Conservation (phyloP, 108 stramenopile genomes). For the Stephanodiscus minutulus region DNA sequence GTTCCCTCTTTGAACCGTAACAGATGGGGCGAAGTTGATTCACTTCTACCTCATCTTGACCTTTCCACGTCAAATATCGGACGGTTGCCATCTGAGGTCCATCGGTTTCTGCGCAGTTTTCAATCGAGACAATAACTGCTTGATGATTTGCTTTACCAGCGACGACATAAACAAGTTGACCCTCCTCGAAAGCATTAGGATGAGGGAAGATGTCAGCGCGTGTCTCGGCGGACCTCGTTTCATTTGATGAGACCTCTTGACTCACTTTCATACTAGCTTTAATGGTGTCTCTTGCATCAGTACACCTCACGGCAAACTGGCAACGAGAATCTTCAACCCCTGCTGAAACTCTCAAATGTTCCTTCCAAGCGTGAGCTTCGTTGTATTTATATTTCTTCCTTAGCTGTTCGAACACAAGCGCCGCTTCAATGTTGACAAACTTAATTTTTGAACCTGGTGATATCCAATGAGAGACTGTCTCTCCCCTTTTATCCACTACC, state of each 20-base stretch:
- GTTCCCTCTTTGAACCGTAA: constrained; percentile 15
- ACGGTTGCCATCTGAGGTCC: constrained; percentile 14
- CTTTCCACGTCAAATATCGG: constrained; percentile 3
- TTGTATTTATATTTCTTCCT: constrained; percentile 1
- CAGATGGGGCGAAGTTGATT: constrained; percentile 16
- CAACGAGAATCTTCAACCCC: neutral
- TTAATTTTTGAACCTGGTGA: neutral
- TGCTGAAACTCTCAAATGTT: neutral
- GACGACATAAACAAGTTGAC: constrained; percentile 27
- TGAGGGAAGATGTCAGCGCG: neutral
- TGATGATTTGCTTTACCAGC: constrained; percentile 19
- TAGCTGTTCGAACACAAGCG: neutral
- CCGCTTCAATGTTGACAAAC: neutral
- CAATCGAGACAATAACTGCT: constrained; percentile 19
- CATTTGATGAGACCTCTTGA: neutral
- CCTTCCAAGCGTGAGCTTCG: constrained; percentile 12
- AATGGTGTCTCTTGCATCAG: no score
- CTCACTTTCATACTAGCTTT: neutral
- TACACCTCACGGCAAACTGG: neutral
- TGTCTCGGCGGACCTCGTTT: neutral
- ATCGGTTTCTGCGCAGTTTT: neutral
- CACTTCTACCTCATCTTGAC: neutral
- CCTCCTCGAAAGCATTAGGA: constrained; percentile 7
- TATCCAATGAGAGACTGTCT: neutral
- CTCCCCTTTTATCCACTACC: neutral